These are phyloP conservation scores for Porodaedalea pini DNA, from an alignment of 1,284 basidiomycete genomes.

Conservation along the genomic window DNA sequence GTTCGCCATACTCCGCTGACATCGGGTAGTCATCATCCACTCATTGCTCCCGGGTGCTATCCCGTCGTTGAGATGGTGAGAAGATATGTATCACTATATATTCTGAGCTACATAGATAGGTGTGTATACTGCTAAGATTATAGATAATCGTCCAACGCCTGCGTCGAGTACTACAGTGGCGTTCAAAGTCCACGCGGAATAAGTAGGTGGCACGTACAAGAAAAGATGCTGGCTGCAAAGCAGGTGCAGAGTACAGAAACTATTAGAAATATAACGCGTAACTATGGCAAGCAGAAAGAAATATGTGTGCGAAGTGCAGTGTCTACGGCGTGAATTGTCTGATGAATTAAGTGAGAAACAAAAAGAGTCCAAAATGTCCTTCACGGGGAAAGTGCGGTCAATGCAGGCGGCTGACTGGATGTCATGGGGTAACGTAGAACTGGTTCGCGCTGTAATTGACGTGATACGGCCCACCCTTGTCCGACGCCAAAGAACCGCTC, in stretches of 20 bases:
- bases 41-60: not conserved
- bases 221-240: not conserved
- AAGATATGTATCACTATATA: not conserved
- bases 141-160: not conserved
- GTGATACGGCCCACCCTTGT: slow-evolving; percentile 9
- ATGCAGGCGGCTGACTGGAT: not conserved
- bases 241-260: not conserved
- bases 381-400: not conserved
- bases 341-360: not conserved
- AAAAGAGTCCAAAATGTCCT: not conserved
- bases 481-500: slow-evolving; percentile 3
- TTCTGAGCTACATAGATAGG: not conserved
- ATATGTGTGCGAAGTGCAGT: not conserved
- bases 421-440: slow-evolving; percentile 16
- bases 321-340: slow-evolving; percentile 1
- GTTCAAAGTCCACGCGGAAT: not conserved
- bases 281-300: not conserved
- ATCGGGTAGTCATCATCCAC: not conserved
- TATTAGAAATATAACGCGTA: not conserved
- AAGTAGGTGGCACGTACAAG: not conserved
- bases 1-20: not conserved
- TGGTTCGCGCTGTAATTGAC: slow-evolving; percentile 4
- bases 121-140: not conserved
- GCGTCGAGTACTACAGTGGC: not conserved
- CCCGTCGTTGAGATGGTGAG: not conserved